phyloP scores from a whole-genome alignment of 208 protist species.

The Herpetomonas tarakana region DNA sequence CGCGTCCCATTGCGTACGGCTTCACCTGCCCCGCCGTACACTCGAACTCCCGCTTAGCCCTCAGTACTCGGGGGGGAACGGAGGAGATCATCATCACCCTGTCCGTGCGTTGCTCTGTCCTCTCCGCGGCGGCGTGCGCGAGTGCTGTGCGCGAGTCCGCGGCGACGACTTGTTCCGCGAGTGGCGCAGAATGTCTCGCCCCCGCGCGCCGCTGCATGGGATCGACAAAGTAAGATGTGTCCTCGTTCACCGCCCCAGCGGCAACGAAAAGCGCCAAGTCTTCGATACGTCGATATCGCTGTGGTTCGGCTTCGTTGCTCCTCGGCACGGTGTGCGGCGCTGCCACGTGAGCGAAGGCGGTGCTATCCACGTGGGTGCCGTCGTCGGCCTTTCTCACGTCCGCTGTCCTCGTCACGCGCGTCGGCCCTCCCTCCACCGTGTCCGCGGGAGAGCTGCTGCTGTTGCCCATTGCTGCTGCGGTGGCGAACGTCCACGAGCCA shows the following conservation, averaged over 20 bases:
- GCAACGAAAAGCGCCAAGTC: conserved; percentile 23
- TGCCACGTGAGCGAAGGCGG: too few relatives aligned
- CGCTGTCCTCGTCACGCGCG: too few relatives aligned
- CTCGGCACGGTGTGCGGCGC: neutral
- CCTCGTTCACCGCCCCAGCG: conserved; percentile 2
- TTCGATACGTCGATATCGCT: conserved; percentile 26
- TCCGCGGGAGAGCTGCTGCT: too few relatives aligned
- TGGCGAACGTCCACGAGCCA: too few relatives aligned
- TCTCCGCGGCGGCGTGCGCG: conserved; percentile 3
- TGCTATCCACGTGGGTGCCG: too few relatives aligned
- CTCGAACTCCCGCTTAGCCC: conserved; percentile 17
- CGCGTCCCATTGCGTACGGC: conserved; percentile 35
- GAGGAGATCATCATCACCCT: conserved; percentile 5
- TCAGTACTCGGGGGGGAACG: conserved; percentile 8
- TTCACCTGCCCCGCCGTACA: conserved; percentile 31
- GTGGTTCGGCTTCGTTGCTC: neutral
- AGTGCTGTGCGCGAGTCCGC: conserved; percentile 26
- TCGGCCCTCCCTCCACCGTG: too few relatives aligned
- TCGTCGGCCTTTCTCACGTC: too few relatives aligned
- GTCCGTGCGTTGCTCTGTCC: conserved; percentile 17
- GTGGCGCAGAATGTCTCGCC: neutral
- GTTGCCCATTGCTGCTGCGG: too few relatives aligned
- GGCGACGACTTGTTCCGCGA: conserved; percentile 1
- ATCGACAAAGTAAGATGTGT: conserved; percentile 29
- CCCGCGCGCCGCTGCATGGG: conserved; percentile 26